phyloP scores from a whole-genome alignment of 2,329 filamentous ascomycete species.

The Alternaria sp. region DNA sequence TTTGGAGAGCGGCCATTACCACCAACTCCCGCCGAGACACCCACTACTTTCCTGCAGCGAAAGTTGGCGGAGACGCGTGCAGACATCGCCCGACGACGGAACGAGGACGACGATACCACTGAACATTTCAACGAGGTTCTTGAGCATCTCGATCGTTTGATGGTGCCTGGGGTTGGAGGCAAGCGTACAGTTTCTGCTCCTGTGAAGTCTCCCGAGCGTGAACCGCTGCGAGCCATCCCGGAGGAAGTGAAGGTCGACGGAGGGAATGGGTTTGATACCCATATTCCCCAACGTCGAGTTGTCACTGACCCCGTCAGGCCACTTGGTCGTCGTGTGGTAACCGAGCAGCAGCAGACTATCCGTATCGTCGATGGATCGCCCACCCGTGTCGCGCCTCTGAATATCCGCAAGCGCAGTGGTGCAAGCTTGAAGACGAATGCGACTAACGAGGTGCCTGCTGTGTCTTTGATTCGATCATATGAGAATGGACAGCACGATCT shows the following conservation, averaged over 20 bases:
- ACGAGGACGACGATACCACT: slow-evolving; percentile 54
- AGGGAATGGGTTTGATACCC: slow-evolving; percentile 39
- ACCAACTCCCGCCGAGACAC: slow-evolving; percentile 55
- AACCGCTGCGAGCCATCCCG: slow-evolving; percentile 58
- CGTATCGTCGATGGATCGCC: slow-evolving; percentile 63
- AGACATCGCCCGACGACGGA: slow-evolving; percentile 61
- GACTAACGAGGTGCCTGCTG: slow-evolving; percentile 16
- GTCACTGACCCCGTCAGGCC: slow-evolving; percentile 52
- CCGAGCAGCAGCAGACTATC: slow-evolving; percentile 56
- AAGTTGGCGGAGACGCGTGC: slow-evolving; percentile 66
- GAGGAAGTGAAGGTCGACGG: slow-evolving; percentile 55
- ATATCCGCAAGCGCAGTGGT: slow-evolving; percentile 60
- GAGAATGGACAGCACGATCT: slow-evolving; percentile 29
- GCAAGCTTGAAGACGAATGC: slow-evolving; percentile 36
- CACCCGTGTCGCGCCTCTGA: slow-evolving; percentile 60
- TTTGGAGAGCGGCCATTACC: slow-evolving; percentile 54
- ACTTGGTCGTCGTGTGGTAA: slow-evolving; percentile 33
- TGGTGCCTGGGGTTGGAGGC: slow-evolving; percentile 51
- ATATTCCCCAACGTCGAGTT: slow-evolving; percentile 45
- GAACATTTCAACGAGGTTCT: slow-evolving; percentile 66
- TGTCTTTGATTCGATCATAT: slow-evolving; percentile 26
- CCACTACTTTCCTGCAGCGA: slow-evolving; percentile 59
- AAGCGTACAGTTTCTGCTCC: slow-evolving; percentile 58
- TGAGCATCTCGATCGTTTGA: slow-evolving; percentile 64
- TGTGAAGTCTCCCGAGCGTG: slow-evolving; percentile 39